These are phyloP conservation scores for Blastobotrys illinoisensis DNA, from an alignment of 1,139 yeast species.

Conservation along the genomic window DNA sequence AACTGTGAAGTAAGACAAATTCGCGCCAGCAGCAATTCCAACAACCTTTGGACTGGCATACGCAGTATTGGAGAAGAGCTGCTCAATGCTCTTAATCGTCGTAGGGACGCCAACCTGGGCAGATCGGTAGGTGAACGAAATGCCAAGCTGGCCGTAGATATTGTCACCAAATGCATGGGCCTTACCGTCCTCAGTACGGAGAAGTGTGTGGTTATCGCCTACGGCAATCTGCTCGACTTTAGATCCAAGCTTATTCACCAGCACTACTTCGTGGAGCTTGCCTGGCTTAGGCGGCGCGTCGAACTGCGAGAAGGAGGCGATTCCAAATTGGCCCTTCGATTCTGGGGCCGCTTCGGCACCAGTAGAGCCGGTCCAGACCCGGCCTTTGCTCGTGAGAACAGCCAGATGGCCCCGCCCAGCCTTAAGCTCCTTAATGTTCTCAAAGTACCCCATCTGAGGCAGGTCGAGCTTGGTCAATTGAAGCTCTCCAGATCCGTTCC, in stretches of 20 bases:
- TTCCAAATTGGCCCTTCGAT: constrained; percentile 76
- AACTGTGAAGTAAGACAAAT: constrained; percentile 48
- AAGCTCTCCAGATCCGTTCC: constrained; percentile 7
- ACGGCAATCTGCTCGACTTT: constrained; percentile 56
- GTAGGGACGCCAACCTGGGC: constrained; percentile 69
- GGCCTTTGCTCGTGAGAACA: constrained; percentile 55
- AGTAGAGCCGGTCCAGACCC: constrained; percentile 59
- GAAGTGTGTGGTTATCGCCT: constrained; percentile 71
- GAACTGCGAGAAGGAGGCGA: constrained; percentile 66
- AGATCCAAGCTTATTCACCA: constrained; percentile 24
- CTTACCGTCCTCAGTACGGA: constrained; percentile 54
- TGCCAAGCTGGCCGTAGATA: constrained; percentile 76
- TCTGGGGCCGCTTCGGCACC: constrained; percentile 34
- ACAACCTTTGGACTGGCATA: constrained; percentile 26
- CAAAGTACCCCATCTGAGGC: constrained; percentile 36
- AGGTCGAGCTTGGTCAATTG: constrained; percentile 12
- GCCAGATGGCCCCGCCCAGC: constrained; percentile 67
- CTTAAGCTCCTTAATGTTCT: constrained; percentile 46
- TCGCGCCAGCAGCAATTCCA: constrained; percentile 63
- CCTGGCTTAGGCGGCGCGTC: constrained; percentile 44
- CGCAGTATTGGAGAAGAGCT: constrained; percentile 35
- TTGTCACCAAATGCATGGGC: constrained; percentile 86
- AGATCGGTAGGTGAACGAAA: constrained; percentile 57
- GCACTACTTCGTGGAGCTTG: constrained; percentile 32
- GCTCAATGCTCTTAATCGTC: constrained; percentile 16